phyloP scores from a whole-genome alignment of 1,139 yeast species.

The Pichia norvegensis region DNA sequence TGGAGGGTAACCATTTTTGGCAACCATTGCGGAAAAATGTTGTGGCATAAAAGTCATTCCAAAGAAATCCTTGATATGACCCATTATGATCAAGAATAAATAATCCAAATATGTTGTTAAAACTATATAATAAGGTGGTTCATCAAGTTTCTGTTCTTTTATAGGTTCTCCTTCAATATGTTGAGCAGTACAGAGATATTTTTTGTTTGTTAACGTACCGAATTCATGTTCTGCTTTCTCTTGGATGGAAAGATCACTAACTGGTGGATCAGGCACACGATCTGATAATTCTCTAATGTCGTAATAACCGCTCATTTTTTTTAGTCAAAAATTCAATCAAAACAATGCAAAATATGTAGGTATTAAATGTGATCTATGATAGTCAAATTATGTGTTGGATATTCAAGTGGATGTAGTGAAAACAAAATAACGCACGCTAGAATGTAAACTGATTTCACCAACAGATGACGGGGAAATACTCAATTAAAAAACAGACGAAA shows the following conservation, averaged over 20 bases:
- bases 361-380: no score
- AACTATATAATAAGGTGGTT: constrained; percentile 77
- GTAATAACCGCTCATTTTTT: constrained; percentile 5
- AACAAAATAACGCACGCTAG: neutral
- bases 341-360: no score
- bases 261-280: constrained; percentile 43
- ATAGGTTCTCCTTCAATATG: constrained; percentile 49
- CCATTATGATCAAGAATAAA: constrained; percentile 73
- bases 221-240: constrained; percentile 57
- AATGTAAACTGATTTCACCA: neutral
- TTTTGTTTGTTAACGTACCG: constrained; percentile 52
- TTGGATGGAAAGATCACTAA: constrained; percentile 38
- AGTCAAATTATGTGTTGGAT: neutral
- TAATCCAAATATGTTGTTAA: constrained; percentile 80
- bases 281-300: constrained; percentile 11
- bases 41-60: constrained; percentile 67
- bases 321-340: no score
- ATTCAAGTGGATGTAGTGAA: no score
- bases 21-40: constrained; percentile 58
- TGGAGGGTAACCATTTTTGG: constrained; percentile 89
- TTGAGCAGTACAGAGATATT: constrained; percentile 47
- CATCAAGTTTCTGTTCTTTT: constrained; percentile 60
- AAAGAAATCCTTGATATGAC: constrained; percentile 83
- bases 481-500: no score
- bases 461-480: neutral